Percentiles rank a stretch among this genome's conserved stretches.
Evolutionary conservation across 176 grass and related monocot species (phyloP).

Genomic region (Dactylis glomerata): DNA sequence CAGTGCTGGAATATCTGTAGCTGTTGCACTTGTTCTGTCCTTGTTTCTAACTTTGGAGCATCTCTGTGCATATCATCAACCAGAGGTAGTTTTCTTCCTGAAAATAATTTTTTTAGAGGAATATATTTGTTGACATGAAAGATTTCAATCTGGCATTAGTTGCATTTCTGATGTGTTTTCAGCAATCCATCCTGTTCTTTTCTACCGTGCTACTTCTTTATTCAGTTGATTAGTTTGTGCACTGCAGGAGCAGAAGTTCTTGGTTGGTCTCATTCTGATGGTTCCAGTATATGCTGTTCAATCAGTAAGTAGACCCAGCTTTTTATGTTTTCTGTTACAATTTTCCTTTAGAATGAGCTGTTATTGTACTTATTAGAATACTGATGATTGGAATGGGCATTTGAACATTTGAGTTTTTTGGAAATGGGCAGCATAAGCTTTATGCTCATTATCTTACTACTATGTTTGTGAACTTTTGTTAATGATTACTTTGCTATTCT

Average conservation of each 20-base stretch:
- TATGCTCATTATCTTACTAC: constrained; percentile 18
- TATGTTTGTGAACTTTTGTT: background rate
- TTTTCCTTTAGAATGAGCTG: constrained; percentile 2
- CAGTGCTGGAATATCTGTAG: constrained; percentile 76
- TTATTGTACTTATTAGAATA: background rate
- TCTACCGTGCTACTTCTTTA: background rate
- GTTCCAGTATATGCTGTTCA: constrained; percentile 96
- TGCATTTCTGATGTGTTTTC: background rate
- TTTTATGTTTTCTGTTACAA: constrained; percentile 3
- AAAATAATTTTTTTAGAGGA: constrained; percentile 20
- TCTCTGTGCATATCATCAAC: constrained; percentile 83
- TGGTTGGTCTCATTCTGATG: constrained; percentile 98
- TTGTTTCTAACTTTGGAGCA: constrained; percentile 89
- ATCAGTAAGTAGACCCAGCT: constrained; percentile 64
- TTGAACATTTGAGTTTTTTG: background rate
- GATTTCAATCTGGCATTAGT: background rate
- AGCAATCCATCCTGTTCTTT: background rate
- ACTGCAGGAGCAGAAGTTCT: constrained; percentile 97
- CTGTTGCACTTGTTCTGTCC: constrained; percentile 60
- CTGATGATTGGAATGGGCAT: constrained; percentile 20
- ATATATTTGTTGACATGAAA: constrained; percentile 22
- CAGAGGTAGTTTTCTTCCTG: constrained; percentile 64
- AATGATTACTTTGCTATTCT: background rate
- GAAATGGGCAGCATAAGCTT: background rate
- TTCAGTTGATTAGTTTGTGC: constrained; percentile 22